Evolutionary conservation across 306 rosid genomes (phyloP).

Genomic region (Prunus mume): DNA sequence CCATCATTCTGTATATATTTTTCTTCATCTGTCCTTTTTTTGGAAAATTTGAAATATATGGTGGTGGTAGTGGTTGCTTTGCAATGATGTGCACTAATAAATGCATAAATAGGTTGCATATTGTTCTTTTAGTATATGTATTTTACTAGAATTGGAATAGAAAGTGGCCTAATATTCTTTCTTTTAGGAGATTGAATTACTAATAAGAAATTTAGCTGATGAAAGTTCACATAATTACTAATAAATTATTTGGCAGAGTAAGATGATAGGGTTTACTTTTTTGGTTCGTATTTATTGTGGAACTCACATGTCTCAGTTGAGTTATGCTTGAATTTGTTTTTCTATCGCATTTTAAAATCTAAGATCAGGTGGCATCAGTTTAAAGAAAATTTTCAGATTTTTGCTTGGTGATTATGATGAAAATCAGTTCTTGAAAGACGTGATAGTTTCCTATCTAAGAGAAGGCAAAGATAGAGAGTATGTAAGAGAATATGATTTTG

Average conservation of each 20-base stretch:
- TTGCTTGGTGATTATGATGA: not conserved
- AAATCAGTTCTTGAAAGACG: too few relatives aligned
- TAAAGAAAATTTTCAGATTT: not conserved
- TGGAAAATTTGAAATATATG: not conserved
- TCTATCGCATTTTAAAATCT: not conserved
- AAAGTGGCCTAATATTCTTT: not conserved
- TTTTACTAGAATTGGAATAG: not conserved
- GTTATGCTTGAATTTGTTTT: not conserved
- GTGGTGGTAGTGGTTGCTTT: not conserved
- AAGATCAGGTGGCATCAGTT: not conserved
- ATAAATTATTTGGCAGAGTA: not conserved
- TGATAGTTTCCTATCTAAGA: too few relatives aligned
- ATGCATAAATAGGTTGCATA: not conserved
- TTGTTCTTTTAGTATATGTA: not conserved
- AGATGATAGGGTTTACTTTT: not conserved
- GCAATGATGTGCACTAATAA: not conserved
- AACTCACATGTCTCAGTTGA: not conserved
- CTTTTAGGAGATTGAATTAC: not conserved
- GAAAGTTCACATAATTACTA: slow-evolving; percentile 1
- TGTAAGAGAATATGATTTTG: too few relatives aligned
- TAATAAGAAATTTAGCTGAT: not conserved
- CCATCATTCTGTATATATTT: not conserved
- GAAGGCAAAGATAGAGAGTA: too few relatives aligned
- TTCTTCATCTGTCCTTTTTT: not conserved
- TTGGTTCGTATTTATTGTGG: slow-evolving; percentile 5